Conservation (phyloP, 495 filamentous ascomycete genomes). For the Podospora pseudoanserina region DNA sequence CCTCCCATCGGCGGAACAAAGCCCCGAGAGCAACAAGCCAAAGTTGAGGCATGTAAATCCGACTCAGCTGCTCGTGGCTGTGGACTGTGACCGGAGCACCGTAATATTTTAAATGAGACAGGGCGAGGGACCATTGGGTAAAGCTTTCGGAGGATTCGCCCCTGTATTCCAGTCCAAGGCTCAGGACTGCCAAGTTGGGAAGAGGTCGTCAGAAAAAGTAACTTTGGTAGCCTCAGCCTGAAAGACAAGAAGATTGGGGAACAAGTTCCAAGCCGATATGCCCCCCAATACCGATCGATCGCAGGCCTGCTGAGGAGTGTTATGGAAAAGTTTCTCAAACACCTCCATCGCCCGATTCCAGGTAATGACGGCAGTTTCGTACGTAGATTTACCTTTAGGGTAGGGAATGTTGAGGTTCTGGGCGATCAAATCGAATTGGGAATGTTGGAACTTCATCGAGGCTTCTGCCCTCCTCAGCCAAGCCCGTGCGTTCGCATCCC, state of each 20-base stretch:
- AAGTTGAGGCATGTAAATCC: not conserved
- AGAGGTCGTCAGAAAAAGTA: not conserved
- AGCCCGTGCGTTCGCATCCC: not conserved
- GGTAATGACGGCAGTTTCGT: not conserved
- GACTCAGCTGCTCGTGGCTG: not conserved
- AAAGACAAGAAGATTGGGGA: slow-evolving; percentile 3
- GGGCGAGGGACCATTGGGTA: not conserved
- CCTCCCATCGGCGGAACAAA: not conserved
- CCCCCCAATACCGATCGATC: not conserved
- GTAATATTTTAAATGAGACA: not conserved
- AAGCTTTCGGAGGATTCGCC: not conserved
- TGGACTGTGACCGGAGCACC: not conserved
- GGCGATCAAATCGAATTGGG: not conserved
- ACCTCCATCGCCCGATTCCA: not conserved
- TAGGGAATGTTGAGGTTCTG: not conserved
- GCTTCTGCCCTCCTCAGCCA: not conserved
- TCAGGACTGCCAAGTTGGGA: not conserved
- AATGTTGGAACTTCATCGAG: not conserved
- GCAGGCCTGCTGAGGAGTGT: not conserved
- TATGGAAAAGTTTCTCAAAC: not conserved
- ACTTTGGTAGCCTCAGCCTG: not conserved
- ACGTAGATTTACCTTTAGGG: not conserved
- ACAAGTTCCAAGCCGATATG: not conserved
- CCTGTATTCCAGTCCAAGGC: not conserved
- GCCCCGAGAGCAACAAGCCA: not conserved